phyloP scores from a whole-genome alignment of 108 stramenopile species.

The Cyclotella atomus region DNA sequence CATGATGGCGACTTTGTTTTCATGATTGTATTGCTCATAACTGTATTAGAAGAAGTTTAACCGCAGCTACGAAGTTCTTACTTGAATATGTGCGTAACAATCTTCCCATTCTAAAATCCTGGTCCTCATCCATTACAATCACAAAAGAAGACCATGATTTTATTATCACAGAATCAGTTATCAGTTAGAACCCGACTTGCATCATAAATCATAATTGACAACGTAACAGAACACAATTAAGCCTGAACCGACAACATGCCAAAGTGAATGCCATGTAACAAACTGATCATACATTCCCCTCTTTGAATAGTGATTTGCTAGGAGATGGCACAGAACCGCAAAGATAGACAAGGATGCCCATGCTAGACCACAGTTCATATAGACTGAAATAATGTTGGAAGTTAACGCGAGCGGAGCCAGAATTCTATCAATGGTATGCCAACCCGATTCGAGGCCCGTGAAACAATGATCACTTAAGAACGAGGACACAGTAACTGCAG shows the following conservation, averaged over 20 bases:
- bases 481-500: conserved; percentile 32
- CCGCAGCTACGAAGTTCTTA: no score
- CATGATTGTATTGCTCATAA: background rate
- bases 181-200: no score
- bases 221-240: background rate
- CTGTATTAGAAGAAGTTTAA: no score
- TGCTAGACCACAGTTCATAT: conserved; percentile 7
- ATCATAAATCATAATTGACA: background rate
- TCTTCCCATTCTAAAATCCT: no score
- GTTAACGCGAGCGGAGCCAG: conserved; percentile 51
- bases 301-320: conserved; percentile 38
- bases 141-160: no score
- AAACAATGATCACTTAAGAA: conserved; percentile 53
- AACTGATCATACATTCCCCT: conserved; percentile 41
- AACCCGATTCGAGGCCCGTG: conserved; percentile 47
- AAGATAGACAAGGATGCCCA: conserved; percentile 17
- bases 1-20: background rate
- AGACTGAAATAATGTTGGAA: conserved; percentile 25
- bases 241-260: background rate
- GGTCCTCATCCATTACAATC: no score
- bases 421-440: conserved; percentile 36
- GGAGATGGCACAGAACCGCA: conserved; percentile 34
- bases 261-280: conserved; percentile 40
- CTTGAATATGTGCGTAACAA: no score
- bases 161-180: no score